Conservation (phyloP, 192 early-diverging fungal species). For the Coemansia erecta region DNA sequence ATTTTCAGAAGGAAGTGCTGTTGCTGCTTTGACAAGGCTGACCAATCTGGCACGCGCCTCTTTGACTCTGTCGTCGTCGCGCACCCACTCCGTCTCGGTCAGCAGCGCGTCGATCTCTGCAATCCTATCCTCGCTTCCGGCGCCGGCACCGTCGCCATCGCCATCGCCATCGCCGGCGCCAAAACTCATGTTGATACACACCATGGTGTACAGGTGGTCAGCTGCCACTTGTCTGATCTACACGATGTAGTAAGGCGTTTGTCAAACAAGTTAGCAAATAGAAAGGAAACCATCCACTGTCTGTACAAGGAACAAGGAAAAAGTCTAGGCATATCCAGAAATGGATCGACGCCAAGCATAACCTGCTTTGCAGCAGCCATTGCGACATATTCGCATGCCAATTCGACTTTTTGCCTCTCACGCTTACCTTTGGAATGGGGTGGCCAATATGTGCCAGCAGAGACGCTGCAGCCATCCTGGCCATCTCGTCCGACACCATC, state of each 20-base stretch:
- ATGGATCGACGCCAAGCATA: background rate
- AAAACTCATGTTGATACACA: conserved; percentile 43
- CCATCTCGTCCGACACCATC: conserved; percentile 29
- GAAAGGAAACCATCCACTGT: no score
- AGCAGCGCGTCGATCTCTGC: conserved; percentile 32
- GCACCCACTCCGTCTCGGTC: conserved; percentile 40
- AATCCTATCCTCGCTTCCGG: conserved; percentile 15
- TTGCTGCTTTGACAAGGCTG: conserved; percentile 16
- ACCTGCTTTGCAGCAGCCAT: background rate
- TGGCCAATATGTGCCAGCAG: conserved; percentile 41
- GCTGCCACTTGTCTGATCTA: conserved; percentile 52
- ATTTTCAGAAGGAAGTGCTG: background rate
- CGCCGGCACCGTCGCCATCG: conserved; percentile 4
- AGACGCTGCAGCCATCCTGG: conserved; percentile 23
- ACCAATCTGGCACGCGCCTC: conserved; percentile 21
- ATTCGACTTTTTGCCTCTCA: background rate
- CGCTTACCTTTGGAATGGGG: conserved; percentile 34
- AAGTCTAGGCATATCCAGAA: conserved; percentile 6
- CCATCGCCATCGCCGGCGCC: background rate
- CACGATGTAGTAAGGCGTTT: conserved; percentile 3
- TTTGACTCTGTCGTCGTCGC: conserved; percentile 21
- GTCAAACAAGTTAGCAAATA: conserved; percentile 3
- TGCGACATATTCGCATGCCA: conserved; percentile 1
- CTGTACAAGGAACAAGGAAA: background rate
- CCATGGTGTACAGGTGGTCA: conserved; percentile 39